Percentiles rank a stretch among this genome's conserved stretches.
Conservation (phyloP, 371 early-diverging fungal genomes). For the Thermomucor indicae-seudaticae region DNA sequence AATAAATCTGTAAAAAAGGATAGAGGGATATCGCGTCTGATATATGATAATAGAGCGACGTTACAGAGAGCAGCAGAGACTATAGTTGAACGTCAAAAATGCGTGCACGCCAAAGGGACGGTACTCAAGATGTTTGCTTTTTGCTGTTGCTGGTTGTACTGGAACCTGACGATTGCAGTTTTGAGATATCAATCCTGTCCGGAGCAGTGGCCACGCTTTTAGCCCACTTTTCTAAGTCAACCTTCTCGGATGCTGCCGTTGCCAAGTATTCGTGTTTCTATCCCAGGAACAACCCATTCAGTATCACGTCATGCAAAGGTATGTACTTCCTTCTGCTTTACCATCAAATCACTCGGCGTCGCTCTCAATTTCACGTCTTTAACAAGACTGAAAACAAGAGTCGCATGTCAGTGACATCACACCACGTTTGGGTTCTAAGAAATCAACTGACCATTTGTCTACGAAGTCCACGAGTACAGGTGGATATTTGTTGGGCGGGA, state of each 20-base stretch:
- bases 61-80: too few species aligned
- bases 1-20: too few species aligned
- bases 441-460: constrained; percentile 56
- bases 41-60: too few species aligned
- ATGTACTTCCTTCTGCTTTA: too few species aligned
- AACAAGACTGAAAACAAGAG: constrained; percentile 57
- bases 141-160: constrained; percentile 1
- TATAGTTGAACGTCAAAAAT: too few species aligned
- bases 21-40: too few species aligned
- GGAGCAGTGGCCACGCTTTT: constrained; percentile 11
- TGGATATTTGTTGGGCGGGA: constrained; percentile 71
- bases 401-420: neutral
- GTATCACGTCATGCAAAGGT: constrained; percentile 1
- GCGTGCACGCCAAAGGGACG: too few species aligned
- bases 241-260: constrained; percentile 48
- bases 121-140: too few species aligned
- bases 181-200: constrained; percentile 9
- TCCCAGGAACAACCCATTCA: neutral
- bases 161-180: constrained; percentile 6
- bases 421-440: neutral
- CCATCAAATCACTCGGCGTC: constrained; percentile 68
- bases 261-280: constrained; percentile 55
- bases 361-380: constrained; percentile 74
- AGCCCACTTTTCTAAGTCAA: constrained; percentile 58
- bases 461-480: constrained; percentile 77